Evolutionary conservation across 495 filamentous ascomycete genomes (phyloP).

Genomic region (Mycothermus thermophilus): DNA sequence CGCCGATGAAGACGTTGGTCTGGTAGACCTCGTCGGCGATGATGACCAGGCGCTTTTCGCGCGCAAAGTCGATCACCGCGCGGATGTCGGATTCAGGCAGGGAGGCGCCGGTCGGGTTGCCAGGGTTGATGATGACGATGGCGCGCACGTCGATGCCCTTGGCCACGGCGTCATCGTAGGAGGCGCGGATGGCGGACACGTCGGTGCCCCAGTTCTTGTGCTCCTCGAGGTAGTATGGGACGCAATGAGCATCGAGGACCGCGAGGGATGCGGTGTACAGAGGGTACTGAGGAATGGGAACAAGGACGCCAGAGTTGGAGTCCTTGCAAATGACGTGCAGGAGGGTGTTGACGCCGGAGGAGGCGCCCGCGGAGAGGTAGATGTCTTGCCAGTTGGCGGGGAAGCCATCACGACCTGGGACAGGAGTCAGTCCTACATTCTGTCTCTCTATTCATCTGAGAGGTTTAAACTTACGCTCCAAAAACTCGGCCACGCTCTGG

Average conservation of each 20-base stretch:
- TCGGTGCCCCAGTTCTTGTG: constrained; percentile 75
- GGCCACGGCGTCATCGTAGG: constrained; percentile 54
- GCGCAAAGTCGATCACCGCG: constrained; percentile 69
- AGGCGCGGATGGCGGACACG: constrained; percentile 53
- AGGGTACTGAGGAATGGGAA: constrained; percentile 95
- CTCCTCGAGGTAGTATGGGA: constrained; percentile 90
- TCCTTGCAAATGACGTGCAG: constrained; percentile 75
- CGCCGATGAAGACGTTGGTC: constrained; percentile 88
- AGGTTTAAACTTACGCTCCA: constrained; percentile 51
- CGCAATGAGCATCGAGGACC: constrained; percentile 70
- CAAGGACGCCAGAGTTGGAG: constrained; percentile 70
- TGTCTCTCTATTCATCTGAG: too few relatives aligned
- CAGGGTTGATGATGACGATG: constrained; percentile 95
- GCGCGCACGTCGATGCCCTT: constrained; percentile 76
- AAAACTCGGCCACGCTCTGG: constrained; percentile 81
- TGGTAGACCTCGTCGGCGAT: constrained; percentile 98
- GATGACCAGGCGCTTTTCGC: constrained; percentile 72
- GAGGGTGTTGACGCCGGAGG: constrained; percentile 84
- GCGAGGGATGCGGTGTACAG: constrained; percentile 91
- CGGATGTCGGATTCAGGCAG: constrained; percentile 65
- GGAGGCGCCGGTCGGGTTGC: constrained; percentile 89
- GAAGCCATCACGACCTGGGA: constrained; percentile 66
- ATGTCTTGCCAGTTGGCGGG: constrained; percentile 62
- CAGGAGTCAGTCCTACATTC: too few relatives aligned
- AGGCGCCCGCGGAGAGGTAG: constrained; percentile 82